Base-by-base conservation (phyloP, 1,139 yeast species). In the Wickerhamiella pararugosa region DNA sequence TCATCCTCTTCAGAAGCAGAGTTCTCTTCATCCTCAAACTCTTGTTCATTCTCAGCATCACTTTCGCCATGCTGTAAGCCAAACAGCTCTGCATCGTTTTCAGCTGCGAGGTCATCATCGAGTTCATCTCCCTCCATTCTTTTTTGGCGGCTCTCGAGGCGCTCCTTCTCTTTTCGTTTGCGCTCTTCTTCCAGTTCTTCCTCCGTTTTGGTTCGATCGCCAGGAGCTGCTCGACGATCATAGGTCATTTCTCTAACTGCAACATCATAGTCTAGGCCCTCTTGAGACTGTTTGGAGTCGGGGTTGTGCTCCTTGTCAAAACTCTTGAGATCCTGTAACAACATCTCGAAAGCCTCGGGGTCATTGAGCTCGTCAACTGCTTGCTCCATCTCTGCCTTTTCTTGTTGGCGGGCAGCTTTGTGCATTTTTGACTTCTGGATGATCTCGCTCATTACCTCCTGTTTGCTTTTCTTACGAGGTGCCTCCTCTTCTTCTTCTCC, bases 371-470 rank as follows among this genome's bases (percentile, higher is more conserved):
- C 83, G 51, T 73, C 75, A 42, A 87, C 81, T 27, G 76, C 70
- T 37, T 75, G 79, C 53, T 76, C 79, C 34, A 80, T 72, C 54
- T 77, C 73, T 42, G 76, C 78, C 53, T 81, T 82, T 40, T 76
- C 74, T 55, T 71, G 66, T 62, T 92, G 97, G 55, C 98, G 75
- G 61, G 86, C 93, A 40, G 78, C 79, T 58, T 86, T 90, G 62
- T 87, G 75, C 59, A 76, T 75, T 58, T 92, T 92, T 7, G 96
- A 84, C 61, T 92, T 92, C 35, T 96, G 94, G 49, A 92, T 90
- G 44, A 92, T 75, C 60, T 92, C 99, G 54, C 83, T 78, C 98
- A 92, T 90, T 34, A 92, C 94, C 60, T 92, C 98, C 36, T 84
- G 82, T 58, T 90, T 87, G 29, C 90, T 73, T 64, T 86, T 92